Evolutionary conservation across 805 yeast species (phyloP).

Genomic region (Wickerhamomyces rabaulensis): DNA sequence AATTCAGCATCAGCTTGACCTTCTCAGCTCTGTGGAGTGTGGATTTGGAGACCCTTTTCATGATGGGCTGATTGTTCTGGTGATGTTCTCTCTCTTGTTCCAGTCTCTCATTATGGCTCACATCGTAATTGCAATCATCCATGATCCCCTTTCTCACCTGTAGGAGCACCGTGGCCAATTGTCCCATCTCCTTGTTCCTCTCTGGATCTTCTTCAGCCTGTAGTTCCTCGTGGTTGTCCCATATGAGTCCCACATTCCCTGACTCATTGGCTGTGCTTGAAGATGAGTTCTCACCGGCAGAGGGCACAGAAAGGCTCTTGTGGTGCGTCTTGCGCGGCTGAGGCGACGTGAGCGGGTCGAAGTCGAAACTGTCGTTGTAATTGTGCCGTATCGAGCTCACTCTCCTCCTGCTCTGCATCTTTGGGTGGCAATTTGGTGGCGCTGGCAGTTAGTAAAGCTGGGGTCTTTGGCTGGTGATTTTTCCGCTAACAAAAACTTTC

Average conservation of each 20-base stretch:
- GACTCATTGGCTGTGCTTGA: not conserved
- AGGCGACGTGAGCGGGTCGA: slow-evolving; percentile 16
- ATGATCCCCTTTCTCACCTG: slow-evolving; percentile 38
- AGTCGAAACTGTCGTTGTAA: slow-evolving; percentile 19
- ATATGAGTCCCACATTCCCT: not conserved
- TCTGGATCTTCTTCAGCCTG: slow-evolving; percentile 7
- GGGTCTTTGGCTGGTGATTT: not conserved
- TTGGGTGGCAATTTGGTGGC: not conserved
- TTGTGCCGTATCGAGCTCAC: slow-evolving; percentile 7
- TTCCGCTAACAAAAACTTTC: no score
- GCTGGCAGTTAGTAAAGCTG: not conserved
- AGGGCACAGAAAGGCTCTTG: not conserved
- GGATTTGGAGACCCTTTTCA: slow-evolving; percentile 24
- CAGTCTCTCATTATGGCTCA: slow-evolving; percentile 11
- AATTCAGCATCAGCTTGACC: slow-evolving; percentile 35
- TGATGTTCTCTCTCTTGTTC: slow-evolving; percentile 18
- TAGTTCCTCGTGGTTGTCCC: not conserved
- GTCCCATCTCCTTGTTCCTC: slow-evolving; percentile 28
- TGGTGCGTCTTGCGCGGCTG: slow-evolving; percentile 1
- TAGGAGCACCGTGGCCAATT: slow-evolving; percentile 34
- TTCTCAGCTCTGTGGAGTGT: slow-evolving; percentile 43
- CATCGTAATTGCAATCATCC: slow-evolving; percentile 37
- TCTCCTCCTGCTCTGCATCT: not conserved
- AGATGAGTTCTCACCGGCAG: not conserved
- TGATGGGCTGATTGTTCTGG: not conserved